Evolutionary conservation across 192 early-diverging fungal genomes (phyloP).

Genomic region (Phlyctochytrium arcticum): DNA sequence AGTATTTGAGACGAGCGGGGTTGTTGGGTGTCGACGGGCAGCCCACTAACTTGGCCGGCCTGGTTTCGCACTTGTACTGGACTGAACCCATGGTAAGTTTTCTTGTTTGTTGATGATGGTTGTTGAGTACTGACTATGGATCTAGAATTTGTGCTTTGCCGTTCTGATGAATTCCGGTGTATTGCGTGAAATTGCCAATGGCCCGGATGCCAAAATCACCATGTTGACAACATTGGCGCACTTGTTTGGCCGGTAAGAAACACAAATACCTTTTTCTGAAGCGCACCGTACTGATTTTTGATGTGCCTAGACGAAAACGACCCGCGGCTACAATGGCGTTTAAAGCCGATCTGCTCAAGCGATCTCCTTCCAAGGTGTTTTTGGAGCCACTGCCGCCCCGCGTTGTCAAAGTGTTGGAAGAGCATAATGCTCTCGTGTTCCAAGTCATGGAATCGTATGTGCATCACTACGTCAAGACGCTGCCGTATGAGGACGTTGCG

Average conservation of each 20-base stretch:
- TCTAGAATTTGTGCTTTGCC: slow-evolving; percentile 36
- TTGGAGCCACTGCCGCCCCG: slow-evolving; percentile 18
- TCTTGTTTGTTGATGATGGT: not conserved
- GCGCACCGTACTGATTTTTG: too few relatives aligned
- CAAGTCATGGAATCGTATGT: slow-evolving; percentile 3
- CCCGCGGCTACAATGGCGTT: not conserved
- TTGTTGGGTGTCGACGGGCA: slow-evolving; percentile 17
- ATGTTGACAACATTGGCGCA: slow-evolving; percentile 5
- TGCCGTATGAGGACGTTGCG: not conserved
- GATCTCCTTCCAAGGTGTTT: slow-evolving; percentile 27
- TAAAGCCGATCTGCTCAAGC: not conserved
- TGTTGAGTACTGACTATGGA: not conserved
- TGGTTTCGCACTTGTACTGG: slow-evolving; percentile 31
- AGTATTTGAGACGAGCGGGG: slow-evolving; percentile 31
- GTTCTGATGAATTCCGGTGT: slow-evolving; percentile 35
- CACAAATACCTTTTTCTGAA: too few relatives aligned
- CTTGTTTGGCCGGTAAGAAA: slow-evolving; percentile 10
- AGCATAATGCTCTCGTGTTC: slow-evolving; percentile 23
- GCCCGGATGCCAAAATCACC: not conserved
- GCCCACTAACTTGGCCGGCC: slow-evolving; percentile 22
- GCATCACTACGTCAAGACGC: slow-evolving; percentile 3
- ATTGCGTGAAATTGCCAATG: not conserved
- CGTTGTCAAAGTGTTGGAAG: not conserved
- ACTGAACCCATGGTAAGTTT: slow-evolving; percentile 18
- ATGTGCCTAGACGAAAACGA: not conserved